Conservation (phyloP, 345 rosid species). For the Hypericum androsaemum region DNA sequence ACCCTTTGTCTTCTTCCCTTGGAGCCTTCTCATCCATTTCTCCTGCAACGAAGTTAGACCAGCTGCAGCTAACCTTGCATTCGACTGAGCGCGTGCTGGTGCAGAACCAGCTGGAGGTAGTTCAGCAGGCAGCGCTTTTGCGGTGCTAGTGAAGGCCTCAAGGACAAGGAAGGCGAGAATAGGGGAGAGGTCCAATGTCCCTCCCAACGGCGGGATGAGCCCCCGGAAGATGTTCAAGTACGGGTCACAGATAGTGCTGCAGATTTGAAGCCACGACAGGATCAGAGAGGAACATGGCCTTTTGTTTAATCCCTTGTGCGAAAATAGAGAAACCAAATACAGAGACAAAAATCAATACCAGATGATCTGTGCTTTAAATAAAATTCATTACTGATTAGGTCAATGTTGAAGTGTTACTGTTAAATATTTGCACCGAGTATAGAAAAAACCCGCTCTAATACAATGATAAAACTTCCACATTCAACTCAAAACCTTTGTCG, state of each 20-base stretch:
- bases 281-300: no score
- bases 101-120: conserved; percentile 37
- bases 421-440: no score
- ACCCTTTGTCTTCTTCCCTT: conserved; percentile 20
- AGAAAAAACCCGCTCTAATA: no score
- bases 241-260: conserved; percentile 85
- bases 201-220: conserved; percentile 92
- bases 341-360: no score
- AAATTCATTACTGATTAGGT: no score
- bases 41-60: conserved; percentile 32
- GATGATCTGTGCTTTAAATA: no score
- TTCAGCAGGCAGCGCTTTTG: conserved; percentile 79
- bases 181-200: conserved; percentile 76
- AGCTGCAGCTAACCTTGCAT: conserved; percentile 7
- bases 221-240: conserved; percentile 94
- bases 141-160: conserved; percentile 70
- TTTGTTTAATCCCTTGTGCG: no score
- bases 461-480: no score
- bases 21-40: conserved; percentile 68
- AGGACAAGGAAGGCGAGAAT: conserved; percentile 78
- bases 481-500: no score
- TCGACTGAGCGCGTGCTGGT: conserved; percentile 16
- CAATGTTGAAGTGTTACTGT: no score
- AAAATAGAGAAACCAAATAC: no score
- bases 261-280: no score